phyloP scores from a whole-genome alignment of 768 basidiomycete genomes.

The Mycena metata region DNA sequence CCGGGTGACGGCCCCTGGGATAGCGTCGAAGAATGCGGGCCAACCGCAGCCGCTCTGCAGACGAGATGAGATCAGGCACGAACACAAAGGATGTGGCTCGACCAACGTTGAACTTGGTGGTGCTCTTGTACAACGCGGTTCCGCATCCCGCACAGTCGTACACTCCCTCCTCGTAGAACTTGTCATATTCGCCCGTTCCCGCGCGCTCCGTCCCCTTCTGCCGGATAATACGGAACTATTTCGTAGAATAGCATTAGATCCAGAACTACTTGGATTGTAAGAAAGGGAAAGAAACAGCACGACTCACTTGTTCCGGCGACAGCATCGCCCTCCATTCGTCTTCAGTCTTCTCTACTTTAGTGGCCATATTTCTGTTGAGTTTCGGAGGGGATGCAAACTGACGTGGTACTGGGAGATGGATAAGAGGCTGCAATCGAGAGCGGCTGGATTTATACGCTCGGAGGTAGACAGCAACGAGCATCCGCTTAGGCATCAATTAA shows the following conservation, averaged over 20 bases:
- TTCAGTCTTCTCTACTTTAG: conserved; percentile 66
- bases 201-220: conserved; percentile 89
- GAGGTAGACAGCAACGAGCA: conserved; percentile 12
- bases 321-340: conserved; percentile 89
- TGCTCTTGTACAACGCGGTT: conserved; percentile 88
- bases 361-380: conserved; percentile 52
- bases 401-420: background rate
- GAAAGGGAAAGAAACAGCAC: too few relatives aligned
- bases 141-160: conserved; percentile 87
- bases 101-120: conserved; percentile 85
- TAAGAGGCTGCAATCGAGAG: background rate
- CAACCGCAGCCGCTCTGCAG: conserved; percentile 89
- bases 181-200: conserved; percentile 85
- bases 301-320: conserved; percentile 81
- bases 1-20: conserved; percentile 88
- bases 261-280: background rate
- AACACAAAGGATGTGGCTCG: background rate
- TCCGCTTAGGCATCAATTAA: background rate
- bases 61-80: background rate
- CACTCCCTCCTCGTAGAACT: conserved; percentile 73
- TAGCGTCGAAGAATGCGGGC: conserved; percentile 98
- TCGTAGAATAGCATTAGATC: background rate
- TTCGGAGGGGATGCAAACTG: background rate
- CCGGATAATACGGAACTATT: conserved; percentile 86
- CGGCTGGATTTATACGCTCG: conserved; percentile 16